A percentile compares a stretch with the other conserved stretches of the same genome.
Conservation (phyloP, 2,329 filamentous ascomycete genomes). For the Xylaria sp. region DNA sequence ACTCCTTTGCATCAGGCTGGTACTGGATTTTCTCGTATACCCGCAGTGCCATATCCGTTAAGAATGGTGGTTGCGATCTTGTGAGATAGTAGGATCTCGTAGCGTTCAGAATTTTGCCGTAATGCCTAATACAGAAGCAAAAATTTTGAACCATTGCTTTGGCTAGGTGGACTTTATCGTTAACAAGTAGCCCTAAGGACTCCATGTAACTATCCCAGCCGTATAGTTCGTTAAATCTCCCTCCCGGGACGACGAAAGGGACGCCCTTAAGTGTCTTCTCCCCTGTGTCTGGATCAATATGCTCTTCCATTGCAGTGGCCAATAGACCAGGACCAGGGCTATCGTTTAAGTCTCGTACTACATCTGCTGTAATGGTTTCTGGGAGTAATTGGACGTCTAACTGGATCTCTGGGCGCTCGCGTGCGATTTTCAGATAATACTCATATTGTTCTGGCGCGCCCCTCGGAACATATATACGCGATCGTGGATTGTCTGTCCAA, state of each 20-base stretch:
- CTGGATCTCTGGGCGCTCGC: slow-evolving; percentile 81
- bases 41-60: slow-evolving; percentile 95
- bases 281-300: slow-evolving; percentile 72
- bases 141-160: slow-evolving; percentile 97
- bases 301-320: slow-evolving; percentile 87
- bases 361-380: slow-evolving; percentile 80
- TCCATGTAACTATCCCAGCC: slow-evolving; percentile 99
- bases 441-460: slow-evolving; percentile 88
- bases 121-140: slow-evolving; percentile 97
- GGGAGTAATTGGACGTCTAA: slow-evolving; percentile 86
- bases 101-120: slow-evolving; percentile 97
- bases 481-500: slow-evolving; percentile 89
- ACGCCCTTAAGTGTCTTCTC: slow-evolving; percentile 79
- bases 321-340: slow-evolving; percentile 92
- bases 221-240: slow-evolving; percentile 97
- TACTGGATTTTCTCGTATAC: slow-evolving; percentile 95
- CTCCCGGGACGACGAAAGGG: slow-evolving; percentile 96
- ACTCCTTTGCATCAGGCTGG: slow-evolving; percentile 81
- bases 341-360: slow-evolving; percentile 83
- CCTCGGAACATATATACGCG: slow-evolving; percentile 88
- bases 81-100: slow-evolving; percentile 95
- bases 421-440: slow-evolving; percentile 86
- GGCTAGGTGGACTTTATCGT: slow-evolving; percentile 85
- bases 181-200: slow-evolving; percentile 86
- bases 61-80: slow-evolving; percentile 93